A percentile compares a stretch with the other conserved stretches of the same genome.
Conservation (phyloP, 192 early-diverging fungal genomes). For the Chytriomyces confervae region DNA sequence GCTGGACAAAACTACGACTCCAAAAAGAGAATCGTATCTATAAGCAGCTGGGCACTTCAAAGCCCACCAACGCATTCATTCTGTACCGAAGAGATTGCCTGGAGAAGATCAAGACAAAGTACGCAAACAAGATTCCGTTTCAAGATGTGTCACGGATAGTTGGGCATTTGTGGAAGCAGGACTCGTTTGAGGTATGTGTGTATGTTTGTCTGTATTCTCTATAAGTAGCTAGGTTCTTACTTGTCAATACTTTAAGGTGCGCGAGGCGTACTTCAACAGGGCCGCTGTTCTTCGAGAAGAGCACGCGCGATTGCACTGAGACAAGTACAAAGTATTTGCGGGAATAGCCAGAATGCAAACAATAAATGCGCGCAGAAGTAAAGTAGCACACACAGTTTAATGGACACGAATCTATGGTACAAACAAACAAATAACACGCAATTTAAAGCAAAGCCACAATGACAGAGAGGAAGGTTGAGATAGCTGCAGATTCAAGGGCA, state of each 20-base stretch:
- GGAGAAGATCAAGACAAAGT: neutral
- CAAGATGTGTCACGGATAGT: neutral
- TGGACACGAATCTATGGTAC: no score
- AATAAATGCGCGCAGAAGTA: no score
- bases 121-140: neutral
- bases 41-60: neutral
- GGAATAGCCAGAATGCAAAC: no score
- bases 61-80: slow-evolving; percentile 6
- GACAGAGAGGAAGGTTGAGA: no score
- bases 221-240: neutral
- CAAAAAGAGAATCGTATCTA: no score
- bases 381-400: no score
- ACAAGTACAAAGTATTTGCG: slow-evolving; percentile 42
- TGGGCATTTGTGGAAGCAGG: slow-evolving; percentile 3
- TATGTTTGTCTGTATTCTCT: neutral
- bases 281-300: neutral
- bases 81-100: slow-evolving; percentile 1
- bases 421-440: no score
- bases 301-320: neutral
- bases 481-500: no score
- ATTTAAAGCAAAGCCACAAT: no score
- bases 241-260: neutral
- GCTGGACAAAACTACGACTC: no score
- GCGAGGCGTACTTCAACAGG: neutral
- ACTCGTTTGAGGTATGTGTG: neutral